Conservation (phyloP, 352 stramenopile genomes). For the Pythium rhizo-oryzae region DNA sequence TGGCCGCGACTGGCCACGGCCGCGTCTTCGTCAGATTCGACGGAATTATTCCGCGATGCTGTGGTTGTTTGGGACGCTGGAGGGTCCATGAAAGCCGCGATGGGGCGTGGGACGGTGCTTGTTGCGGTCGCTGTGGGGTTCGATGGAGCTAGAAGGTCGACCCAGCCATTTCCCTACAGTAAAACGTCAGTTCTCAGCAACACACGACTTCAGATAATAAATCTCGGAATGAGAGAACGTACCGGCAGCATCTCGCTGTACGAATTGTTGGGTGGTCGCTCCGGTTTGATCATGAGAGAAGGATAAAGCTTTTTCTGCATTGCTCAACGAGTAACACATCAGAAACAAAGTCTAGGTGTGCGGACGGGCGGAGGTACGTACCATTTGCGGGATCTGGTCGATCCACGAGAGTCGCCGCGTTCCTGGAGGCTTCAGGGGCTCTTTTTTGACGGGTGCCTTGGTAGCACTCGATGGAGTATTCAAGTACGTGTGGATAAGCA, state of each 20-base stretch:
- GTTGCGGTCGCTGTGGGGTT: neutral
- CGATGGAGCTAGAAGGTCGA: constrained; percentile 41
- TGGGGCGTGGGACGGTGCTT: constrained; percentile 6
- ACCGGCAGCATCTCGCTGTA: constrained; percentile 81
- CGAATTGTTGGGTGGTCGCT: constrained; percentile 73
- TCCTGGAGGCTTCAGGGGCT: constrained; percentile 28
- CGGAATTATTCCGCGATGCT: neutral
- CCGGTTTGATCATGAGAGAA: constrained; percentile 54
- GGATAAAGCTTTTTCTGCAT: constrained; percentile 59
- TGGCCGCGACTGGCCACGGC: constrained; percentile 6
- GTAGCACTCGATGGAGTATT: constrained; percentile 42
- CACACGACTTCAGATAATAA: too few species aligned
- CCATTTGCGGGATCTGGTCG: constrained; percentile 65
- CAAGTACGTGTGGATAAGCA: constrained; percentile 81
- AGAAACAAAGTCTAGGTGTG: neutral
- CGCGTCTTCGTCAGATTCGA: constrained; percentile 15
- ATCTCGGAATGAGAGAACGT: constrained; percentile 15
- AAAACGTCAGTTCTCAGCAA: neutral
- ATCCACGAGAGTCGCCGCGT: constrained; percentile 68
- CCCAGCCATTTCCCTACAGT: constrained; percentile 66
- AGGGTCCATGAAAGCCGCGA: constrained; percentile 25
- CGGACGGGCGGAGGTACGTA: constrained; percentile 21
- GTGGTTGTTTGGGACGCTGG: neutral
- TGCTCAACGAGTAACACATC: too few species aligned
- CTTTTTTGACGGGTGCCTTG: constrained; percentile 24